Conservation (phyloP, 116 monocot species). For the Papilionanthe hybrid region DNA sequence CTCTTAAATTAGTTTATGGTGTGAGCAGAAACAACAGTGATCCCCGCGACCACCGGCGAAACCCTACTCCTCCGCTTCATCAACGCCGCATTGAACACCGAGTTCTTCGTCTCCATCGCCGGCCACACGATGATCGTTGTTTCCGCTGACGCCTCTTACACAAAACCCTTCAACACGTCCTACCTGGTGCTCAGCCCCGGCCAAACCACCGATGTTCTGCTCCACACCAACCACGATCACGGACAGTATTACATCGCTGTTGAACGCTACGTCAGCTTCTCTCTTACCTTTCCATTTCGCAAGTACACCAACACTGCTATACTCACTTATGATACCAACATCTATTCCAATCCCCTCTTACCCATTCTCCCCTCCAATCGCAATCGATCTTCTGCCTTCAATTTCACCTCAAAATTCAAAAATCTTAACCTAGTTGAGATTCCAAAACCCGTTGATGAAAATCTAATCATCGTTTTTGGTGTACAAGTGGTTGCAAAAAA, state of each 20-base stretch:
- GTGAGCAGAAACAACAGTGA: slow-evolving; percentile 2
- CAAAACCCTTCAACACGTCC: slow-evolving; percentile 32
- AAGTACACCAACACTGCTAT: slow-evolving; percentile 15
- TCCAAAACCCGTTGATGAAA: slow-evolving; percentile 44
- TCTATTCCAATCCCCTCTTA: slow-evolving; percentile 8
- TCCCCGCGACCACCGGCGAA: slow-evolving; percentile 32
- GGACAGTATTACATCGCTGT: slow-evolving; percentile 8
- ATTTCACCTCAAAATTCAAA: slow-evolving; percentile 41
- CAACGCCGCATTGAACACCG: slow-evolving; percentile 33
- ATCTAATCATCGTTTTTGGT: slow-evolving; percentile 53
- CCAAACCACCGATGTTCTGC: slow-evolving; percentile 41
- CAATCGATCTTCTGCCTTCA: slow-evolving; percentile 43
- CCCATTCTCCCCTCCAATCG: slow-evolving; percentile 42
- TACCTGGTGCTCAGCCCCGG: slow-evolving; percentile 38
- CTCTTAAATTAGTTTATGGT: too few species aligned
- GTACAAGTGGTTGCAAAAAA: slow-evolving; percentile 13
- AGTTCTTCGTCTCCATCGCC: slow-evolving; percentile 40
- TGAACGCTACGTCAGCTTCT: neutral
- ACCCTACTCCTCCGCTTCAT: slow-evolving; percentile 42
- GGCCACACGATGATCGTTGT: slow-evolving; percentile 41
- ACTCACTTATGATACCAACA: slow-evolving; percentile 1
- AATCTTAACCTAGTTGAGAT: slow-evolving; percentile 19
- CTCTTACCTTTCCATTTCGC: slow-evolving; percentile 12
- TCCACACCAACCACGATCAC: slow-evolving; percentile 10
- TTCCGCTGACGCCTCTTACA: slow-evolving; percentile 35